Percentiles rank a stretch among this genome's conserved stretches.
These are phyloP conservation scores for Thalassiosira allenii DNA, from an alignment of 352 stramenopile genomes.

Conservation along the genomic window DNA sequence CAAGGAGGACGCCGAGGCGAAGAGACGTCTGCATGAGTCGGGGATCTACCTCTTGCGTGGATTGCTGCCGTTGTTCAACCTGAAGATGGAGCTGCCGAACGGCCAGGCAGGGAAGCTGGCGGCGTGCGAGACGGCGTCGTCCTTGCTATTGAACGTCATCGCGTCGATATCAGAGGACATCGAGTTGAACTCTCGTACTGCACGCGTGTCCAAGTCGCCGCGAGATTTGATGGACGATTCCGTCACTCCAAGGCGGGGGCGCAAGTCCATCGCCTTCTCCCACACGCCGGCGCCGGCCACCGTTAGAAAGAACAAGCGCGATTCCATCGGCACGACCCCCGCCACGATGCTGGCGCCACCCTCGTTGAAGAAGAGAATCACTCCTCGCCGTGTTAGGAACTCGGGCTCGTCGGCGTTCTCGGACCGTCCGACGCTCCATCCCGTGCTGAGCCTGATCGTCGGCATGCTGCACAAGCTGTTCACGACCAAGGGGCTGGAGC, in stretches of 20 bases:
- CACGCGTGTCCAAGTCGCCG: background rate
- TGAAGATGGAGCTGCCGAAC: conserved; percentile 77
- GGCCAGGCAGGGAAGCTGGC: conserved; percentile 75
- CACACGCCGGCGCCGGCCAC: conserved; percentile 14
- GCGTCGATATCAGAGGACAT: conserved; percentile 42
- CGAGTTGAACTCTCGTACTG: background rate
- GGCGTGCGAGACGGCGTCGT: conserved; percentile 52
- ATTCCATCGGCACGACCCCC: background rate
- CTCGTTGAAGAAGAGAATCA: conserved; percentile 67
- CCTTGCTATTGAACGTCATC: conserved; percentile 43
- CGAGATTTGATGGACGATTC: conserved; percentile 15
- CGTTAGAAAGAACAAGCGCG: background rate
- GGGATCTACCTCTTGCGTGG: conserved; percentile 69
- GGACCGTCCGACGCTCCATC: conserved; percentile 19
- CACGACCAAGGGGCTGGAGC: conserved; percentile 70
- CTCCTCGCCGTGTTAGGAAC: conserved; percentile 40
- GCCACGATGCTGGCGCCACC: conserved; percentile 35
- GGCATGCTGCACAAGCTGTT: conserved; percentile 80
- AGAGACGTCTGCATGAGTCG: conserved; percentile 58
- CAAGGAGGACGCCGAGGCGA: conserved; percentile 10
- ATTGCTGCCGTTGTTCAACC: conserved; percentile 66
- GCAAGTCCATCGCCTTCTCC: conserved; percentile 60
- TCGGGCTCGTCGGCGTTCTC: background rate
- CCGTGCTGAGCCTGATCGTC: conserved; percentile 66
- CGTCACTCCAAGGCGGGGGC: conserved; percentile 30